phyloP scores from a whole-genome alignment of 75 land plant species.

The Pinus taeda region DNA sequence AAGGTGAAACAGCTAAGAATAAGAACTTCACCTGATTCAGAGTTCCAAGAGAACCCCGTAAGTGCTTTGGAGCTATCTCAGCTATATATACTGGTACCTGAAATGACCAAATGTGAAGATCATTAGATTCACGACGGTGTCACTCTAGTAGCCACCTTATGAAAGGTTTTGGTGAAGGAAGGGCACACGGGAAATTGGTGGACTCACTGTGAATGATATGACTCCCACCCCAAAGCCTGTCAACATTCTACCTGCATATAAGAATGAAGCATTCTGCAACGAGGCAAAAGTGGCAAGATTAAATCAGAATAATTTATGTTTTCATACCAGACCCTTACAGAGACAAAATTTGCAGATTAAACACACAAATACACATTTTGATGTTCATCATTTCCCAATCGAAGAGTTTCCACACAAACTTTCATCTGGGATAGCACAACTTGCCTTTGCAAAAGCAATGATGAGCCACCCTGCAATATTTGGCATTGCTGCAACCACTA shows the following conservation, averaged over 20 bases:
- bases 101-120: not conserved
- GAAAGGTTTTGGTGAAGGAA: not conserved
- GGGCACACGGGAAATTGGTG: not conserved
- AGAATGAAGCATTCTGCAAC: conserved; percentile 49
- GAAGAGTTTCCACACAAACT: too few relatives aligned
- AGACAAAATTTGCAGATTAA: not conserved
- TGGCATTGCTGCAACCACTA: conserved; percentile 79
- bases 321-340: not conserved
- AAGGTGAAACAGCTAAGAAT: not conserved
- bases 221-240: conserved; percentile 93
- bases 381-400: not conserved
- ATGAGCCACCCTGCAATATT: conserved; percentile 83
- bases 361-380: not conserved
- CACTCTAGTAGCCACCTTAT: not conserved
- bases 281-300: not conserved
- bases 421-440: conserved; percentile 7
- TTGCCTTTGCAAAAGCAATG: conserved; percentile 74
- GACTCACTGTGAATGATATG: conserved; percentile 79
- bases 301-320: not conserved
- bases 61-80: conserved; percentile 83
- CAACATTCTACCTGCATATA: conserved; percentile 76
- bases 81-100: conserved; percentile 85
- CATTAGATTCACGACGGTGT: not conserved
- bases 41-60: conserved; percentile 83
- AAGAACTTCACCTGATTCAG: conserved; percentile 72